Evolutionary conservation across 164 flowering plant genomes (phyloP), one percentile per base, ranked within the genome.

Genomic region (Chimonanthus praecox): DNA sequence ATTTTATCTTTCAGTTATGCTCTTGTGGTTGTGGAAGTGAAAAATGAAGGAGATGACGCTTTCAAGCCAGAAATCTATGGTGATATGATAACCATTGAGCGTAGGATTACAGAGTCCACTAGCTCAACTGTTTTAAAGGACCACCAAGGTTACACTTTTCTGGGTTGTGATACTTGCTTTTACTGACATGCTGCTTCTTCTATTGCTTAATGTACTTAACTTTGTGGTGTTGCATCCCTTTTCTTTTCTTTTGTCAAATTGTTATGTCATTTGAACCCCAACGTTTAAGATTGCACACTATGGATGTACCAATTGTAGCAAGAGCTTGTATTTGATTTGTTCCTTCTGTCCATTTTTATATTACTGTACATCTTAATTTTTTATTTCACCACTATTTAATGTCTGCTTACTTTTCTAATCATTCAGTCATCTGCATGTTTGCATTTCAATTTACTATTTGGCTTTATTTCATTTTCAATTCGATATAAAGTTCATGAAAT

Each of bases 1-100:
- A 46, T 9, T 71, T 45, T 58, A 45, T 62, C 77, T 70, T 85
- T 79, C 86, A 95, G 98, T 78, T 80, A 84, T 81, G 94, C 99
- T 60, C 46, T 82, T 77, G 89, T 93, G 78, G 82, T 77, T 8
- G 92, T 95, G 74, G 95, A 92, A 77, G 71, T 93, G 3, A 92
- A 86, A 81, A 93, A 95, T 77, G 72, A 87, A 80, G 99, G 99
- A 58, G 95, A 79, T n/a, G 99, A 95, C 80, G 95, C 98, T 70
- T 95, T 89, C 79, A 93, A 90, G 86, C 86, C 82, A 15, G 92
- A 90, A 47, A 71, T 83, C 51, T 95, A 88, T 83, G 98, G 99
- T 58, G 86, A 87, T 80, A 21, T 79, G 64, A 90, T 93, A 64
- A 82, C 81, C 47, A 71, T 93, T 61, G 98, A 93, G 72, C 91